Base-by-base conservation (phyloP, 2,329 filamentous ascomycete species). In the Mycogone perniciosa region DNA sequence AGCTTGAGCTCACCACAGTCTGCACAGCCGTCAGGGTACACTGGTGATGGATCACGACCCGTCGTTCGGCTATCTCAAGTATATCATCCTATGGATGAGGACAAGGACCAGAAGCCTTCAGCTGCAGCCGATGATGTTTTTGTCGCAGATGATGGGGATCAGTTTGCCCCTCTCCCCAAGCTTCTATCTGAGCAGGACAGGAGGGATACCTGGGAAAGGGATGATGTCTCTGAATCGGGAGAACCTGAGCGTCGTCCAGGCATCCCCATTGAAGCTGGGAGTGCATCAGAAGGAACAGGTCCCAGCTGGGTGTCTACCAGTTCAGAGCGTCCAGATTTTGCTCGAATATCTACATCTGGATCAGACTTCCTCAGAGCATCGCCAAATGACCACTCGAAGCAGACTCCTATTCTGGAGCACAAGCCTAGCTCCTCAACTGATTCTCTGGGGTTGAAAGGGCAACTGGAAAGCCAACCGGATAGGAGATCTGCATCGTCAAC, bases 31-130 rank as follows among this genome's bases (percentile, higher is more conserved):
- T 13, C 48, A 26, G 29, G 10, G 6, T n/a, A 46, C 5, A 11
- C 54, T 5, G 39, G 52, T 31, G 54, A 54, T 45, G 84, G 83
- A 58, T 64, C 80, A 1, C 67, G 80, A 20, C 77, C 83, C 0
- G 84, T 92, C 57, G 76, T 89, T 50, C 77, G 86, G 35, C 87
- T 89, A 2, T 80, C 85, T 9, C 88, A 95, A 57, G 85, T 91
- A 39, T 91, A 92, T 64, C 85, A 80, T 61, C 81, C 85, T 5
- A 75, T 85, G 64, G 80, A 80, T 47, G 85, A 88, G 56, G 85
- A 88, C 54, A 76, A 41, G 50, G 81, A 80, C 1, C 66, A 79
- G 51, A 83, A 85, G 2, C 79, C 78, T 7, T 69, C 74, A 20
- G 72, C 79, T 46, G 77, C 80, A 5, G 82, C 76, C 55, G 62